These are phyloP conservation scores for Exophiala sp. DNA, from an alignment of 2,329 filamentous ascomycete species.

Conservation along the genomic window DNA sequence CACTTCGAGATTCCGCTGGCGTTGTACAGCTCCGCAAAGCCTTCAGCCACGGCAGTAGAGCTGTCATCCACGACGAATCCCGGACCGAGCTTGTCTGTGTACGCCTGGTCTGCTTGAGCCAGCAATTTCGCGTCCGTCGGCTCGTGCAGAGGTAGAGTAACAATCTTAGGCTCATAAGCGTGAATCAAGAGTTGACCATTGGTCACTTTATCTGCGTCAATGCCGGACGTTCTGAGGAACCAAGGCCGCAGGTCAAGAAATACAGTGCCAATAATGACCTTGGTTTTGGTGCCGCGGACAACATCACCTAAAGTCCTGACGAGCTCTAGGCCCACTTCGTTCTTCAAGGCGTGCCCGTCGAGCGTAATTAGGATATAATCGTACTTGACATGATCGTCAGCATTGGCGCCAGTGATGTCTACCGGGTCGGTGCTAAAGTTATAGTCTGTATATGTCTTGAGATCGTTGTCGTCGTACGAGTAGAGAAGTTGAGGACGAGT, in stretches of 20 bases:
- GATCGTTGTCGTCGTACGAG: conserved; percentile 3
- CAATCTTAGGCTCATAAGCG: not conserved
- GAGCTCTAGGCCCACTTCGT: conserved; percentile 1
- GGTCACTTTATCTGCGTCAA: not conserved
- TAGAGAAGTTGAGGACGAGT: conserved; percentile 2
- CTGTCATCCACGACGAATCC: not conserved
- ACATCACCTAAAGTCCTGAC: not conserved
- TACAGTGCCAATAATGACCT: conserved; percentile 1
- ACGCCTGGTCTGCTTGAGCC: conserved; percentile 4
- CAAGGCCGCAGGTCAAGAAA: conserved; percentile 1
- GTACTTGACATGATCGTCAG: no score
- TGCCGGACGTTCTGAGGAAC: conserved; percentile 1
- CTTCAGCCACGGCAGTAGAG: not conserved
- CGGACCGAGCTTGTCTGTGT: conserved; percentile 1
- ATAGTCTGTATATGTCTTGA: conserved; percentile 4
- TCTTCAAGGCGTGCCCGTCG: conserved; percentile 3
- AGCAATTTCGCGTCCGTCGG: not conserved
- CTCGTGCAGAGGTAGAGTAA: conserved; percentile 1
- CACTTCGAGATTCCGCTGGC: conserved; percentile 3
- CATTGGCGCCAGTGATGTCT: not conserved
- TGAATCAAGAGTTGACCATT: not conserved
- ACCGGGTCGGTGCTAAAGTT: not conserved
- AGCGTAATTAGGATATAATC: conserved; percentile 6
- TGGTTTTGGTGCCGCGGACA: not conserved
- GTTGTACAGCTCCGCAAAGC: conserved; percentile 3